Conservation (phyloP, 768 basidiomycete species). For the Psilocybe azurescens region DNA sequence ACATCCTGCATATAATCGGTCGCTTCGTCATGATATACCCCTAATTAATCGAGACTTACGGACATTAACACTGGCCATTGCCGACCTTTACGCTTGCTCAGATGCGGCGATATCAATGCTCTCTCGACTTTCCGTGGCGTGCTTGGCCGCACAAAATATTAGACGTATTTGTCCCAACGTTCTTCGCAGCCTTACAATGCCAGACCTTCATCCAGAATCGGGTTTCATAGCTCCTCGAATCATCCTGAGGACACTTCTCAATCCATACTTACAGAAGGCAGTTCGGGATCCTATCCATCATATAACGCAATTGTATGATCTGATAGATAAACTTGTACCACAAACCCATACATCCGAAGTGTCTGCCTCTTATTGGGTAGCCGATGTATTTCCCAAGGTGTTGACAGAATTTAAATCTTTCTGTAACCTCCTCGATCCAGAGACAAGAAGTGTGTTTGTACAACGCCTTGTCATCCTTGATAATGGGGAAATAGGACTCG, state of each 20-base stretch:
- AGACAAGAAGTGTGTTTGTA: constrained; percentile 58
- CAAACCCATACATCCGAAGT: constrained; percentile 31
- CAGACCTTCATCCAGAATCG: constrained; percentile 35
- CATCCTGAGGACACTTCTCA: constrained; percentile 62
- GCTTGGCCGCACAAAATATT: constrained; percentile 46
- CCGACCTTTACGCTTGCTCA: constrained; percentile 62
- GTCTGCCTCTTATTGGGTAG: constrained; percentile 50
- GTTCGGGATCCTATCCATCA: constrained; percentile 63
- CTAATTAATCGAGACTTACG: constrained; percentile 57
- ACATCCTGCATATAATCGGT: constrained; percentile 56
- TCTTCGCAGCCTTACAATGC: constrained; percentile 45
- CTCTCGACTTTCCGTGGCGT: constrained; percentile 43
- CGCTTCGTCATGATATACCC: constrained; percentile 49
- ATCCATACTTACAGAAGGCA: constrained; percentile 42
- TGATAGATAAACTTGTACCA: constrained; percentile 67
- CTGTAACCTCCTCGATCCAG: constrained; percentile 59
- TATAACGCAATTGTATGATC: constrained; percentile 55
- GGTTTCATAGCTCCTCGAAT: constrained; percentile 50
- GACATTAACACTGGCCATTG: constrained; percentile 45
- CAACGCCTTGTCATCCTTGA: constrained; percentile 63
- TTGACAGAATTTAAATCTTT: constrained; percentile 61
- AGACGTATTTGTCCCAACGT: constrained; percentile 58
- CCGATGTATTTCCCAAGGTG: constrained; percentile 58
- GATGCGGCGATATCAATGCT: constrained; percentile 47
- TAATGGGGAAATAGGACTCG: constrained; percentile 56